Evolutionary conservation across 257 asterid species (phyloP), one percentile per base, ranked within the genome.

Genomic region (Ocimum tenuiflorum): DNA sequence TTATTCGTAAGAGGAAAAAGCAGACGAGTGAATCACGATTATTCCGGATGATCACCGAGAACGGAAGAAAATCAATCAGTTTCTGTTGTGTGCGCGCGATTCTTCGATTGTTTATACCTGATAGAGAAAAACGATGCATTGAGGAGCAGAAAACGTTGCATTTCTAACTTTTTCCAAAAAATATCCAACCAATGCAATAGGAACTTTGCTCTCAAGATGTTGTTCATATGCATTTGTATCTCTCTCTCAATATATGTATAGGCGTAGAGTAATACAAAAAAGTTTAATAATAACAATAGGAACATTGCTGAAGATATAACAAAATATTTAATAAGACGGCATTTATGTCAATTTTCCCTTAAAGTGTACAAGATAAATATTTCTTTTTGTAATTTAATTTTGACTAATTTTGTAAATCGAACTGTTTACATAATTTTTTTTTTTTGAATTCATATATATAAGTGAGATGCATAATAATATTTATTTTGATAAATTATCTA

Each of bases 181-280:
- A 60, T 52, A 24, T 63, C 36, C 14, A 55, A 33, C 60, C 81
- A 46, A 73, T 77, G 57, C 14, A 71, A 76, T 73, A 71, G 77
- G 69, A 69, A 14, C 54, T 58, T 18, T 63, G 41, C 38, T 3
- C 38, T 3, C 20, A 19, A 6, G 47, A 23, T 72, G 24, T 24
- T 42, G 8, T 15, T 14, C 17, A 36, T 14, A 9, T 7, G 12
- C 9, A 36, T 36, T 9, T 36, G 12, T 36, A 8, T 36, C 12
- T 36, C 42, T 36, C 42, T 52, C 14, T 50, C 5, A 3, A 15
- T 18, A 1, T 48, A 18, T 48, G 8, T 9, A 9, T 17, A 48
- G 1, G 4, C 9, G 3, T 47, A 47, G 4, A 27, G 31, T 27
- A n/a, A n/a, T n/a, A n/a, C n/a, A n/a, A n/a, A n/a, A n/a, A n/a